A percentile compares a stretch with the other conserved stretches of the same genome.
phyloP scores from a whole-genome alignment of 169 alveolate species.

The Blepharisma undulans region DNA sequence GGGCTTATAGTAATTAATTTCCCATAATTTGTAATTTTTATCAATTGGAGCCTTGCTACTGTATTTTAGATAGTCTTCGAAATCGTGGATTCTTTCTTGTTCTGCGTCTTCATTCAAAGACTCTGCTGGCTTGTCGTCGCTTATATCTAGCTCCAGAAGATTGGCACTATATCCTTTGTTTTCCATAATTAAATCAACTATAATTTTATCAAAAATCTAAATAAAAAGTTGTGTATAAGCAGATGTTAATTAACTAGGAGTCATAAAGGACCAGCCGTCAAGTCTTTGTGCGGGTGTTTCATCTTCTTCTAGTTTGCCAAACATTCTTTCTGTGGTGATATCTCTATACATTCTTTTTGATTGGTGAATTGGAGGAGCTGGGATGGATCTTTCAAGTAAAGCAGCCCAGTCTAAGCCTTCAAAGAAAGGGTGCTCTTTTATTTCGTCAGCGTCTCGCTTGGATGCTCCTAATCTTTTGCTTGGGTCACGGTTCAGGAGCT shows the following conservation, averaged over 20 bases:
- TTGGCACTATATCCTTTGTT: background rate
- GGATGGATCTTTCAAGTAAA: background rate
- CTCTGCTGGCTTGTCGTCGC: background rate
- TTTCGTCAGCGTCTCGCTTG: constrained; percentile 66
- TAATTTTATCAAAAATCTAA: too few relatives aligned
- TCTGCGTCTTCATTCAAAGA: background rate
- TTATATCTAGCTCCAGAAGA: background rate
- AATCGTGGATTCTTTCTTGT: background rate
- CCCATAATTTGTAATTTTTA: background rate
- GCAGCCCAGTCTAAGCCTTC: constrained; percentile 37
- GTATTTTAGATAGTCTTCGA: background rate
- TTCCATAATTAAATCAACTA: background rate
- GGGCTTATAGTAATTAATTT: background rate
- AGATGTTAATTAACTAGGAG: background rate
- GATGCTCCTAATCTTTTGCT: constrained; percentile 81
- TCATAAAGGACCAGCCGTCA: constrained; percentile 36
- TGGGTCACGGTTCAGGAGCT: constrained; percentile 73
- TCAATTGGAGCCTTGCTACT: background rate
- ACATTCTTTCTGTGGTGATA: background rate
- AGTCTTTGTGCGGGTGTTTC: background rate
- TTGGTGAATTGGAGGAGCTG: background rate
- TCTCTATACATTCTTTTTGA: background rate
- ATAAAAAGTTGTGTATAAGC: background rate
- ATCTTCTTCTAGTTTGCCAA: constrained; percentile 28
- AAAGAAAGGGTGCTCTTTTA: constrained; percentile 43